These are phyloP conservation scores for Penicillium fimorum DNA, from an alignment of 495 filamentous ascomycete genomes.

Conservation along the genomic window DNA sequence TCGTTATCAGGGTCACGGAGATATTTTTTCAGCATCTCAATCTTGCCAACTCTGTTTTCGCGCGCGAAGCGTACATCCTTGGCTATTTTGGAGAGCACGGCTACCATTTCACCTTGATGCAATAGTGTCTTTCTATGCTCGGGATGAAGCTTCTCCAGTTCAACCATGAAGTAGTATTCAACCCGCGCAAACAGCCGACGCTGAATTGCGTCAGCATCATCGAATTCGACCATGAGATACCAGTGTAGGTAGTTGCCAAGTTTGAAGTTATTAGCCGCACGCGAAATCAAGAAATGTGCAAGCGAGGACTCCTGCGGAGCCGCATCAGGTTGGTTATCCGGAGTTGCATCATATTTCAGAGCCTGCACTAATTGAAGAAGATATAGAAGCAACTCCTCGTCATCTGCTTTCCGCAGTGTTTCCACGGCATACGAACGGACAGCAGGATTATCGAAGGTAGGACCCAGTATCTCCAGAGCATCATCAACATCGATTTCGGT, in stretches of 20 bases:
- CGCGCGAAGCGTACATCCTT: slow-evolving; percentile 83
- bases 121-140: slow-evolving; percentile 73
- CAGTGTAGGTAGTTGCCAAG: slow-evolving; percentile 95
- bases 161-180: slow-evolving; percentile 92
- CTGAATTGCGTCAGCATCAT: slow-evolving; percentile 73
- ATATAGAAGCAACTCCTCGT: slow-evolving; percentile 90
- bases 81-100: slow-evolving; percentile 82
- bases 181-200: slow-evolving; percentile 86
- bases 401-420: slow-evolving; percentile 84
- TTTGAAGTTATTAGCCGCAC: slow-evolving; percentile 80
- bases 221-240: slow-evolving; percentile 97
- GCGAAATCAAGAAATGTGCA: slow-evolving; percentile 81
- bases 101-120: slow-evolving; percentile 86
- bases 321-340: slow-evolving; percentile 55
- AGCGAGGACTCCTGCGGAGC: slow-evolving; percentile 80
- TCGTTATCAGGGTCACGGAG: slow-evolving; percentile 90
- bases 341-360: slow-evolving; percentile 86
- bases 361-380: slow-evolving; percentile 94
- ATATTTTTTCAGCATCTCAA: slow-evolving; percentile 76
- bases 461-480: slow-evolving; percentile 90
- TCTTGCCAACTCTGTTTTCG: slow-evolving; percentile 73
- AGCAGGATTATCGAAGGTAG: slow-evolving; percentile 80
- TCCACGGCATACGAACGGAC: slow-evolving; percentile 94
- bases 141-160: slow-evolving; percentile 58
- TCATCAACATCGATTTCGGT: slow-evolving; percentile 97